Evolutionary conservation across 2,329 filamentous ascomycete genomes (phyloP).

Genomic region (Alternaria gansuensis): DNA sequence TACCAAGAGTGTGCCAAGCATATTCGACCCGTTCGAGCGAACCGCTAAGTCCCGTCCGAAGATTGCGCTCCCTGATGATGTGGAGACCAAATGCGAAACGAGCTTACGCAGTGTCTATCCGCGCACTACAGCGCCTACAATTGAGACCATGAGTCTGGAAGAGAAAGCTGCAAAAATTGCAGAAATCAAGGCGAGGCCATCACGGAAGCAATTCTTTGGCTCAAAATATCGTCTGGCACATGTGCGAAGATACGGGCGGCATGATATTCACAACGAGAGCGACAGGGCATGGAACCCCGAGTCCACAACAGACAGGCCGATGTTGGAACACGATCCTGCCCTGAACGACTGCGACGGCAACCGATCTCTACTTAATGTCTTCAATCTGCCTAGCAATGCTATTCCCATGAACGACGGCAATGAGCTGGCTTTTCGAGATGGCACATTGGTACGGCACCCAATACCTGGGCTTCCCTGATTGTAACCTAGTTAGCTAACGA

Average conservation of each 20-base stretch:
- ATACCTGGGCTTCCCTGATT: background rate
- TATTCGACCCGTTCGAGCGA: slow-evolving; percentile 19
- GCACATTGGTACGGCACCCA: slow-evolving; percentile 29
- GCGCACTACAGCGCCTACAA: slow-evolving; percentile 12
- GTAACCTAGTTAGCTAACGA: slow-evolving; percentile 9
- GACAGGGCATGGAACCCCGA: slow-evolving; percentile 24
- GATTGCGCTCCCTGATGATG: background rate
- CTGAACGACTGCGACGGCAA: background rate
- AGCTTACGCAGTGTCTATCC: slow-evolving; percentile 23
- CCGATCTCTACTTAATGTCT: slow-evolving; percentile 26
- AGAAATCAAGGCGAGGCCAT: slow-evolving; percentile 45
- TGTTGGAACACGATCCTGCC: background rate
- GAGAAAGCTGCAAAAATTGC: slow-evolving; percentile 35
- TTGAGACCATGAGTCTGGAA: slow-evolving; percentile 32
- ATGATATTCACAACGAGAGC: slow-evolving; percentile 33
- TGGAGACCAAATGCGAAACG: slow-evolving; percentile 8
- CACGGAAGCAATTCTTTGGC: slow-evolving; percentile 46
- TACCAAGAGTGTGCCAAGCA: background rate
- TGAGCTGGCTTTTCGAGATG: slow-evolving; percentile 43
- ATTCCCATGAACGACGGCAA: slow-evolving; percentile 41
- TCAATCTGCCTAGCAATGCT: slow-evolving; percentile 35
- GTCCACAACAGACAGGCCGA: background rate
- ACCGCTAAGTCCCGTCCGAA: background rate
- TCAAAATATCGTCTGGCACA: slow-evolving; percentile 29
- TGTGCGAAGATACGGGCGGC: slow-evolving; percentile 20